Evolutionary conservation across 129 eudicot species (phyloP), one percentile per base, ranked within the genome.

Genomic region (Flaveria sonorensis): DNA sequence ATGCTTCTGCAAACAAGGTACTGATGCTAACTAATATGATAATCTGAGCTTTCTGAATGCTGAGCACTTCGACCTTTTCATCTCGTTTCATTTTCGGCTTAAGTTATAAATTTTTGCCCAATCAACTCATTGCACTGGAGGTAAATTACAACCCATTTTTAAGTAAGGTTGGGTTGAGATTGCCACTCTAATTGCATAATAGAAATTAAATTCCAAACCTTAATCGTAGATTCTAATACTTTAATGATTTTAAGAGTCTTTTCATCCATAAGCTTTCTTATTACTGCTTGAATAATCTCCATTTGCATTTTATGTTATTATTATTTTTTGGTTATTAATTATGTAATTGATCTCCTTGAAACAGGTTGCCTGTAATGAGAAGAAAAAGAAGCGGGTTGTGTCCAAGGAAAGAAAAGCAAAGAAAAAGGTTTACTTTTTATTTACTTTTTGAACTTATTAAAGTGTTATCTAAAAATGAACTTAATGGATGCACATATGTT

Each of bases 1-100:
- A 76, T 82, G 81, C 72, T 20, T 42, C 87, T 21, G 32, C 46
- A 19, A 75, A 73, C 28, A 47, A 81, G 92, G 96, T 89, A 78
- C 51, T 56, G 14, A 16, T 65, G 16, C 60, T 1, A 52, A 32
- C 24, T 24, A 47, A 46, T 23, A 70, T 45, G 23, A 46, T 70
- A 14, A 61, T 62, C 68, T 26, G 43, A 18, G 3, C 15, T 19
- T 68, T 68, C 19, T 43, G 24, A 9, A 4, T 52, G 6, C 21
- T 50, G 55, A 50, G 55, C 55, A 3, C 55, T 15, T 50, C 0
- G 21, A 52, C 21, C 9, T 52, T 52, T n/a, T 52, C 59, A 52
- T 52, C 59, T 3, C 10, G 10, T 52, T 16, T 52, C 6, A 6
- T 52, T 52, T 50, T 52, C n/a, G 2, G 23, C 59, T n/a, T 52